These are phyloP conservation scores for Malus hybrid DNA, from an alignment of 331 rosid species.

Conservation along the genomic window DNA sequence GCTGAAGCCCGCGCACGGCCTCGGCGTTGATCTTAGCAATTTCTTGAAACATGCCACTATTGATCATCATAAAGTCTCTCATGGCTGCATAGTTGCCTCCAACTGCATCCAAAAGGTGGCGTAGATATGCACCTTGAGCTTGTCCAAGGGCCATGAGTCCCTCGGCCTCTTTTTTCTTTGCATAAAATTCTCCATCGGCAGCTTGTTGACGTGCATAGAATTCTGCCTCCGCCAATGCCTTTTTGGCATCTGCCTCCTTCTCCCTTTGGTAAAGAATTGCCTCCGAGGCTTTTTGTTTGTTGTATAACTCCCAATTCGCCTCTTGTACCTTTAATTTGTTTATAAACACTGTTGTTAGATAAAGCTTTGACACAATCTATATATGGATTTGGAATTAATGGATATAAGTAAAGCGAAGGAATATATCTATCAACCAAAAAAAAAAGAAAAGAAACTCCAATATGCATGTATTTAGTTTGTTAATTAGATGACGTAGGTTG, in stretches of 20 bases:
- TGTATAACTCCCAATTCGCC: conserved; percentile 48
- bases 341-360: neutral
- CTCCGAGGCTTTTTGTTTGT: conserved; percentile 39
- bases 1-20: conserved; percentile 44
- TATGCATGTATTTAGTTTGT: no score
- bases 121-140: conserved; percentile 37
- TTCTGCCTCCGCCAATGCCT: conserved; percentile 23
- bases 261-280: conserved; percentile 28
- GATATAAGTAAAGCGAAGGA: no score
- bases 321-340: conserved; percentile 38
- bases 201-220: conserved; percentile 38
- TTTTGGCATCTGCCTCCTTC: conserved; percentile 45
- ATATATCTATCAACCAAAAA: no score
- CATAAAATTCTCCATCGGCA: conserved; percentile 46
- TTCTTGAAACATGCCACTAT: conserved; percentile 36
- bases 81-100: conserved; percentile 39
- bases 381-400: no score
- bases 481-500: no score
- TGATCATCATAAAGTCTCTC: conserved; percentile 55
- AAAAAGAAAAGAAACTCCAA: no score
- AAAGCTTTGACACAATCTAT: neutral
- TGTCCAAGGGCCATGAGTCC: conserved; percentile 27
- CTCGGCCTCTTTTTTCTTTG: conserved; percentile 56
- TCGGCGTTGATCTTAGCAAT: conserved; percentile 51
- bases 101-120: conserved; percentile 24